Base-by-base conservation (phyloP, 805 yeast species). In the Metschnikowia koreensis region DNA sequence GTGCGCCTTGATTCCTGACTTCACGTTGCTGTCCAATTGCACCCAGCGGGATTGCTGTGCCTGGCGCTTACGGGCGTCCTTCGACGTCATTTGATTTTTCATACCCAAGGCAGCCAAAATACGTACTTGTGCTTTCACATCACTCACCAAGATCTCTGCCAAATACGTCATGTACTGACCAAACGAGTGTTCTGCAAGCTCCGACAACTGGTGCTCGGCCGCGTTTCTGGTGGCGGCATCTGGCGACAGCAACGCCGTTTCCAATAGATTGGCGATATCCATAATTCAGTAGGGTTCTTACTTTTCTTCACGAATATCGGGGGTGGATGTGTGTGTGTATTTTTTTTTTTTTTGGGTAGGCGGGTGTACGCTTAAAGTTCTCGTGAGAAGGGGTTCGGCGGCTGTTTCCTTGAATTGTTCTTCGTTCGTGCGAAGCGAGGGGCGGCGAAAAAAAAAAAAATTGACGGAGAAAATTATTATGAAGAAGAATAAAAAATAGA, bases 101-200 rank as follows among this genome's bases (percentile, higher is more conserved):
- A 90, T 75, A 17, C 87, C 87, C 56, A 93, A 75, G 40, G 94
- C 96, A 3, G 99, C 97, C 66, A 94, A 80, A 79, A 91, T 89
- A 64, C 98, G 81, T 44, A 91, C 94, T 71, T 93, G 97, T 6
- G 85, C 72, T 61, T 80, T 81, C 50, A 81, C 81, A 41, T 81
- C 86, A 64, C 85, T 83, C 26, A 84, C 86, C 55, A 94, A 76
- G 26, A 87, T 87, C 56, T 82, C 81, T 38, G 89, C 82, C 67
- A 92, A 80, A 60, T 83, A 74, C 40, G 81, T 81, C 62, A 91
- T 71, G 67, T 85, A 93, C 60, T 83, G 84, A 41, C 82, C 84
- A 74, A 89, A 93, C 69, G 89, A 86, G 55, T 83, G 87, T 59
- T 80, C 77, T 13, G 96, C 87, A 26, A 89, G 81, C 46, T 80